Evolutionary conservation across 768 basidiomycete genomes (phyloP).

Genomic region (Naematelia encephala): DNA sequence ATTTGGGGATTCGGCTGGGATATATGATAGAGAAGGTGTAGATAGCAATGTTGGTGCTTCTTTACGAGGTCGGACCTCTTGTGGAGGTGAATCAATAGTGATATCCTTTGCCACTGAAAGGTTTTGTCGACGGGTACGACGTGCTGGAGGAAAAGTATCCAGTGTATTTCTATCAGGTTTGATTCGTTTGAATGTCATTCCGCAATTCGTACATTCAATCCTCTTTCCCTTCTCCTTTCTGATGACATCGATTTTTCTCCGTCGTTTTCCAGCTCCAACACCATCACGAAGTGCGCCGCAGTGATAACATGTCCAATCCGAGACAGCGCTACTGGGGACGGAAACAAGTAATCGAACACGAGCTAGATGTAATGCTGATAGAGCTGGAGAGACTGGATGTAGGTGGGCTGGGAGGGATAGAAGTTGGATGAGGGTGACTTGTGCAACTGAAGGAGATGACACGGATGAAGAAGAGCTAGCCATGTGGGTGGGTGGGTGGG

Average conservation of each 20-base stretch:
- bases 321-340: constrained; percentile 11
- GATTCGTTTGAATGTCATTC: constrained; percentile 16
- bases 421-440: constrained; percentile 24
- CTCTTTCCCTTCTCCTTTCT: no score
- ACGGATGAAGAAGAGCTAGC: no score
- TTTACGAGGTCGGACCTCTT: not conserved
- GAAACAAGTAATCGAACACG: constrained; percentile 21
- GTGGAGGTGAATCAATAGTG: not conserved
- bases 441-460: no score
- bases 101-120: not conserved
- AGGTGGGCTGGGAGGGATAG: constrained; percentile 28
- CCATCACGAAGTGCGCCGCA: constrained; percentile 32
- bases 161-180: constrained; percentile 13
- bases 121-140: constrained; percentile 13
- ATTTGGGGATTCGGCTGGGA: constrained; percentile 22
- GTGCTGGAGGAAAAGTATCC: constrained; percentile 13
- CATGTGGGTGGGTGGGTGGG: no score
- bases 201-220: constrained; percentile 26
- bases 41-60: constrained; percentile 9
- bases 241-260: not conserved
- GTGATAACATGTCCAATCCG: constrained; percentile 25
- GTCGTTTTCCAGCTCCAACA: constrained; percentile 9
- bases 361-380: constrained; percentile 38
- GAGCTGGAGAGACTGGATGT: constrained; percentile 27
- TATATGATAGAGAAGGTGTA: constrained; percentile 20